Percentiles rank a stretch among this genome's conserved stretches.
These are phyloP conservation scores for Eutrema japonicum DNA, from an alignment of 345 rosid species.

Conservation along the genomic window DNA sequence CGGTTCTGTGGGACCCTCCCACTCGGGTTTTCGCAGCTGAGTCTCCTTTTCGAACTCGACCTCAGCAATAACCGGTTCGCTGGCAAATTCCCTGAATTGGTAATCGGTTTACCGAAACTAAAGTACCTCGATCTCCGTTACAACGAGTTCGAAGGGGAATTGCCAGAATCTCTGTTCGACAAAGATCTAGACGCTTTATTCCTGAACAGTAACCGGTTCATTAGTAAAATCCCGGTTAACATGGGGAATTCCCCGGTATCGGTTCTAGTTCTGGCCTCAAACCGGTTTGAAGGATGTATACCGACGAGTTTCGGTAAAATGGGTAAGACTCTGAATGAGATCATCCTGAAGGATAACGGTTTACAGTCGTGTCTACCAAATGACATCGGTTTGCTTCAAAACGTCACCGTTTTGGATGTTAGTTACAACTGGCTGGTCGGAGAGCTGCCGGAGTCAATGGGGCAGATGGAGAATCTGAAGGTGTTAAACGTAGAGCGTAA, in stretches of 20 bases:
- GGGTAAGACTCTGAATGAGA: constrained; percentile 68
- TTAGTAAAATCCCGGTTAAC: constrained; percentile 64
- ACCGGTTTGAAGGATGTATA: constrained; percentile 69
- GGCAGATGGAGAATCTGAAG: constrained; percentile 58
- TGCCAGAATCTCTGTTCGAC: constrained; percentile 69
- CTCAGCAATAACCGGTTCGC: constrained; percentile 79
- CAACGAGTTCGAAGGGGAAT: constrained; percentile 79
- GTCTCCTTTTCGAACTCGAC: constrained; percentile 70
- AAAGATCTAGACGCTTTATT: constrained; percentile 76
- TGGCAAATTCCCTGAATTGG: constrained; percentile 66
- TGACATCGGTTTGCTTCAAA: constrained; percentile 58
- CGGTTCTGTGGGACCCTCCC: constrained; percentile 78
- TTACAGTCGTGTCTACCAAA: constrained; percentile 66
- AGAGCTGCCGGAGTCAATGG: constrained; percentile 55
- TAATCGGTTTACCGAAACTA: constrained; percentile 60
- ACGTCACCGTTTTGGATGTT: constrained; percentile 66
- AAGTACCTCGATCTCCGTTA: constrained; percentile 83
- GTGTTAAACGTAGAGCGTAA: constrained; percentile 65
- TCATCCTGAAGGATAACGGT: constrained; percentile 63
- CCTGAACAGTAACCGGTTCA: constrained; percentile 72
- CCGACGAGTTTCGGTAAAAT: constrained; percentile 69
- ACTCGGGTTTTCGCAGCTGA: constrained; percentile 48
- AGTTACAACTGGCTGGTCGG: constrained; percentile 71
- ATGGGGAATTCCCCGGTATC: constrained; percentile 78
- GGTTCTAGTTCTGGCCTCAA: constrained; percentile 67